A percentile compares a stretch with the other conserved stretches of the same genome.
Evolutionary conservation across 1,284 basidiomycete species (phyloP).

Genomic region (Irpex sp.): DNA sequence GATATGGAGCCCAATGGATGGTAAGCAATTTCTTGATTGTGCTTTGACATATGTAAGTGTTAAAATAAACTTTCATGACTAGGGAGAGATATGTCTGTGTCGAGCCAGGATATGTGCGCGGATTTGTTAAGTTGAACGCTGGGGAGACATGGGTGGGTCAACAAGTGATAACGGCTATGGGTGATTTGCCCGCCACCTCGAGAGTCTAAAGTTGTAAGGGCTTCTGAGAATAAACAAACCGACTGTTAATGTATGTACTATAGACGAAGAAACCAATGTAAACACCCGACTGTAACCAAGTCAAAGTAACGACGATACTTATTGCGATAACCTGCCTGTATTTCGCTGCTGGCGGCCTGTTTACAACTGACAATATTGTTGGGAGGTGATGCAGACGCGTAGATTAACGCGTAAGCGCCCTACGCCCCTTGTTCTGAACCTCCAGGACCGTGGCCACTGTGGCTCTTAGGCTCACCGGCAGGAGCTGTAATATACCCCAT

Average conservation of each 20-base stretch:
- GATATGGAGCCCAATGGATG: slow-evolving; percentile 89
- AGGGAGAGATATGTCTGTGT: slow-evolving; percentile 84
- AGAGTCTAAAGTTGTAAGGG: slow-evolving; percentile 85
- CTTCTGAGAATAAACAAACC: neutral
- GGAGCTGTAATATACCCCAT: neutral
- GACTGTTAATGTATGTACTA: too few relatives aligned
- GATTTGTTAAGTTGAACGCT: slow-evolving; percentile 56
- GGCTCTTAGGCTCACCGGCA: neutral
- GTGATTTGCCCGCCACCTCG: slow-evolving; percentile 73
- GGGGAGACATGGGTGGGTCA: slow-evolving; percentile 73
- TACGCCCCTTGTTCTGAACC: neutral
- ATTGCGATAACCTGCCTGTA: too few relatives aligned
- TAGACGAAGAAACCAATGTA: too few relatives aligned
- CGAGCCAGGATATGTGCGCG: slow-evolving; percentile 80
- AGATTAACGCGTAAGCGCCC: neutral
- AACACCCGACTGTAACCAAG: too few relatives aligned
- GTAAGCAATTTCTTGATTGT: slow-evolving; percentile 40
- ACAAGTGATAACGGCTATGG: slow-evolving; percentile 55
- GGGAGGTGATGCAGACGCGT: neutral
- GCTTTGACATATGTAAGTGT: neutral
- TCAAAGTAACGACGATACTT: too few relatives aligned
- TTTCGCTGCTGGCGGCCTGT: too few relatives aligned
- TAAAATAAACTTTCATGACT: neutral
- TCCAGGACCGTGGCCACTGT: neutral
- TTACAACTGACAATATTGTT: too few relatives aligned